Evolutionary conservation across 2,329 filamentous ascomycete species (phyloP).

Genomic region (Penicillium brasilianum): DNA sequence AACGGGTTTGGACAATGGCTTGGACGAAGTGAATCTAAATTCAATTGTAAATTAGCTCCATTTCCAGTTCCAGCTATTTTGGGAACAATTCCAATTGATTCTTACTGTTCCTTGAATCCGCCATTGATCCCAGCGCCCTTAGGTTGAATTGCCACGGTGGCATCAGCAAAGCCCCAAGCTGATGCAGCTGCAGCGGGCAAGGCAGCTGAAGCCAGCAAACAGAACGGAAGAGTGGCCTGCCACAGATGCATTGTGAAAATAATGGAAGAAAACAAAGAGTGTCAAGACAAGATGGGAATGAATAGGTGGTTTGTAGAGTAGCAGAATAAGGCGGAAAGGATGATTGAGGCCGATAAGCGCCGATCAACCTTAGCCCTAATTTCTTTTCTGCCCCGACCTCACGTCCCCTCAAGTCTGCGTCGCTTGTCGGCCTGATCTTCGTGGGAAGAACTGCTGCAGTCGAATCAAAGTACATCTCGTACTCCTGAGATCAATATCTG

Average conservation of each 20-base stretch:
- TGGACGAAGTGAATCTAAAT: constrained; percentile 62
- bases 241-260: constrained; percentile 45
- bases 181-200: constrained; percentile 53
- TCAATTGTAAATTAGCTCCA: constrained; percentile 13
- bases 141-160: constrained; percentile 62
- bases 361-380: constrained; percentile 45
- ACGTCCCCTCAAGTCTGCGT: constrained; percentile 15
- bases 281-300: constrained; percentile 14
- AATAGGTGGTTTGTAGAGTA: constrained; percentile 21
- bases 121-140: constrained; percentile 63
- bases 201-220: constrained; percentile 43
- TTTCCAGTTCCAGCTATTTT: not conserved
- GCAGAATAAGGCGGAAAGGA: constrained; percentile 32
- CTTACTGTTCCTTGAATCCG: constrained; percentile 62
- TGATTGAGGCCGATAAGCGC: constrained; percentile 32
- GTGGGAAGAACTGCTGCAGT: not conserved
- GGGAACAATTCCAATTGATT: not conserved
- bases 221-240: constrained; percentile 41
- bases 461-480: not conserved
- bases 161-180: constrained; percentile 68
- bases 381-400: constrained; percentile 35
- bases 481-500: not conserved
- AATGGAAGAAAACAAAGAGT: constrained; percentile 8
- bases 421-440: constrained; percentile 2
- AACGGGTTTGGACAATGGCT: constrained; percentile 67